Evolutionary conservation across 2,329 filamentous ascomycete genomes (phyloP), one percentile per base, ranked within the genome.

Genomic region (Pseudogymnoascus sp.): DNA sequence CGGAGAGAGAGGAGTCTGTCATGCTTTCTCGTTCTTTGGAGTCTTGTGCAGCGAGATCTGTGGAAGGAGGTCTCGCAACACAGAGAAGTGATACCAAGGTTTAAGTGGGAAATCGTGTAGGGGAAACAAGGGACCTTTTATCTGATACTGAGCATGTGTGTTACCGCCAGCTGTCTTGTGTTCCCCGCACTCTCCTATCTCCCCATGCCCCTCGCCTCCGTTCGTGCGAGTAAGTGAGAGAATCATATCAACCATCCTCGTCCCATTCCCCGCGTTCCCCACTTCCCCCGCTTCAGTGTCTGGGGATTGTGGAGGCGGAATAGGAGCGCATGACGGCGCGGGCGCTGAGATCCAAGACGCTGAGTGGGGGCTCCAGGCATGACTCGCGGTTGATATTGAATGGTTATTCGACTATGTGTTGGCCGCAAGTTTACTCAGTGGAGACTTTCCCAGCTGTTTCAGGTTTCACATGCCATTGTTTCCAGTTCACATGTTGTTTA

Each of bases 231-330:
- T 56, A 56, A 19, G 17, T 21, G 17, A 1, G 50, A 19, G 50
- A 17, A 33, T 33, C 29, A 21, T 29, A 5, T 56, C 31, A 23
- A n/a, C 46, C 29, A 33, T 53, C 15, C n/a, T 17, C 29, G 19
- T 13, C 50, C 9, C 11, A 56, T 33, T 15, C 50, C 29, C 50
- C 50, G 29, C 50, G n/a, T 56, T 33, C 50, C 10, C 50, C n/a
- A 19, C 50, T n/a, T n/a, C 15, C 46, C 10, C 50, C 50, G 17
- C 50, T 19, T 56, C 50, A 33, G 21, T 56, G 11, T 56, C 50
- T 56, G 50, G 50, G 50, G 50, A 56, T 56, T 56, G 50, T 2
- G 50, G 50, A 56, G 50, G 50, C 29, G 50, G 50, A 56, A 56
- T 29, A 56, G 29, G 50, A 7, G 29, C 50, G 29, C 6, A 56